These are phyloP conservation scores for Mortierella sp. DNA, from an alignment of 371 early-diverging fungal genomes.

Conservation along the genomic window DNA sequence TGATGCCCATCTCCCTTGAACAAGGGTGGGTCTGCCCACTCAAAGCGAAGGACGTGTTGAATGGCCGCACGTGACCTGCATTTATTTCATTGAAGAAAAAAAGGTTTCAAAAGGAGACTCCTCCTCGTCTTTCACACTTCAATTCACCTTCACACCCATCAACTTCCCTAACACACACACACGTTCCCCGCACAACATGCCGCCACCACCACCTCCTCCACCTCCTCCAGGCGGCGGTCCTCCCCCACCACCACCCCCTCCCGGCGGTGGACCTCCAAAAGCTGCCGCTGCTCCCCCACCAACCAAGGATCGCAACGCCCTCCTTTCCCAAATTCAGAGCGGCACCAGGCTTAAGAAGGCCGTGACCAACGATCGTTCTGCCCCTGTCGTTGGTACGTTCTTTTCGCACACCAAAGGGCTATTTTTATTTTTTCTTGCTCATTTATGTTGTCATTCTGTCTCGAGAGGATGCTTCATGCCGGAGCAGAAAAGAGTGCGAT, in stretches of 20 bases:
- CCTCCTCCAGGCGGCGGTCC: conserved; percentile 22
- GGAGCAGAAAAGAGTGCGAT: background rate
- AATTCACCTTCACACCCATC: background rate
- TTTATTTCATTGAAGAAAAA: background rate
- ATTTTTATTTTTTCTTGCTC: background rate
- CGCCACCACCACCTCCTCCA: conserved; percentile 51
- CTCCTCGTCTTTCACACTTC: background rate
- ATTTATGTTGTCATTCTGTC: background rate
- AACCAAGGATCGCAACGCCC: conserved; percentile 59
- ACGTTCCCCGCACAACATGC: conserved; percentile 6
- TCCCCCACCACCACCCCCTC: conserved; percentile 34
- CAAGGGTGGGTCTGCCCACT: background rate
- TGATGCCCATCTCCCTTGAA: too few relatives aligned
- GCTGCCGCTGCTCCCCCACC: conserved; percentile 28
- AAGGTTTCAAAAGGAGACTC: background rate
- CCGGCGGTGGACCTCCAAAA: conserved; percentile 34
- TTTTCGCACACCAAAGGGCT: background rate
- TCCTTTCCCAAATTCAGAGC: conserved; percentile 81
- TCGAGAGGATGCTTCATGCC: background rate
- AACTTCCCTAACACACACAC: background rate
- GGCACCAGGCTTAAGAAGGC: conserved; percentile 82
- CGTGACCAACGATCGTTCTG: conserved; percentile 85
- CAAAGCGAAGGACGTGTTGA: background rate
- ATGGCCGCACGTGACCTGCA: background rate
- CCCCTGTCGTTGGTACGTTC: conserved; percentile 67